Evolutionary conservation across 495 filamentous ascomycete genomes (phyloP).

Genomic region (Daldinia grandis): DNA sequence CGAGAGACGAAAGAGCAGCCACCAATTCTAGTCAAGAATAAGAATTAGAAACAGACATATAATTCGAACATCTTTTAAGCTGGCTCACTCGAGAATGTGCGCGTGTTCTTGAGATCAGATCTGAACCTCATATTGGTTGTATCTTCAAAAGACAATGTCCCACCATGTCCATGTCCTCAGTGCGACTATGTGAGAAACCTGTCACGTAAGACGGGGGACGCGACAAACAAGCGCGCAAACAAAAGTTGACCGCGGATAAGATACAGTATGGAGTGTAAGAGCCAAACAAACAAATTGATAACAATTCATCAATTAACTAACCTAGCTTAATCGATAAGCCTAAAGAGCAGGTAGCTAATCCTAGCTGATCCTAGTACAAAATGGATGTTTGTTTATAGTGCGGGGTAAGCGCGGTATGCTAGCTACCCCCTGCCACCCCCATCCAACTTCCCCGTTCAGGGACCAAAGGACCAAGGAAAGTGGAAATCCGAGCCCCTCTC

Average conservation of each 20-base stretch:
- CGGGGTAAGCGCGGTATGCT: constrained; percentile 21
- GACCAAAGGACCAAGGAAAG: constrained; percentile 8
- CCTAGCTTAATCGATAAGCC: constrained; percentile 40
- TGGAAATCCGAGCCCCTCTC: constrained; percentile 19
- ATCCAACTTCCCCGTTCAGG: constrained; percentile 22
- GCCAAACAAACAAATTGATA: too few species aligned
- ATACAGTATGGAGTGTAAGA: too few species aligned
- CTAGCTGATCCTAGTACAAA: constrained; percentile 4
- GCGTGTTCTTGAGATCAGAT: constrained; percentile 79
- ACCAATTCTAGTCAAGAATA: constrained; percentile 69
- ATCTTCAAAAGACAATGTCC: neutral
- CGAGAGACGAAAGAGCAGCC: constrained; percentile 83
- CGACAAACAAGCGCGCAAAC: constrained; percentile 3
- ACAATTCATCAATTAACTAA: constrained; percentile 16
- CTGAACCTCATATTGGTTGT: constrained; percentile 75
- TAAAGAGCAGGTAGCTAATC: constrained; percentile 11
- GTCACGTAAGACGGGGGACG: constrained; percentile 13
- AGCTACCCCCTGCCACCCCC: constrained; percentile 27
- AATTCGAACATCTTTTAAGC: neutral
- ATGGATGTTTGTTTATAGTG: constrained; percentile 24
- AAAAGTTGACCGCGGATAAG: neutral
- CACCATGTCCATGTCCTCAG: constrained; percentile 17
- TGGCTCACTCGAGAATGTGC: constrained; percentile 80
- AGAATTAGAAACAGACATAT: constrained; percentile 9
- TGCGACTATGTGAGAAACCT: neutral